Percentiles rank a stretch among this genome's conserved stretches.
Conservation (phyloP, 139 green algal species). For the Volvox reticuliferus region DNA sequence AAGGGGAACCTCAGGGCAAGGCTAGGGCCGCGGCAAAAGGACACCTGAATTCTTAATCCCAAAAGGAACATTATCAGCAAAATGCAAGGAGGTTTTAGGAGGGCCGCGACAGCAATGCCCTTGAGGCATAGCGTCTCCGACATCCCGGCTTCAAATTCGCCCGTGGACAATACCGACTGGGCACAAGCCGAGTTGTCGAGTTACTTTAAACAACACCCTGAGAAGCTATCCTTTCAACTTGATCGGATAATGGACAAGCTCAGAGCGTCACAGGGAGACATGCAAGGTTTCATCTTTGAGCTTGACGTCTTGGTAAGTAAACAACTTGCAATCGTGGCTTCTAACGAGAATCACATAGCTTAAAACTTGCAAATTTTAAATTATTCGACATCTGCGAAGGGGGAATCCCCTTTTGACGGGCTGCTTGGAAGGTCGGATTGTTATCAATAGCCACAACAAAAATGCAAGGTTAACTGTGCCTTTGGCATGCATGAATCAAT, state of each 20-base stretch:
- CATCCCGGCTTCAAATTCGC: neutral
- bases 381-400: no score
- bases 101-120: neutral
- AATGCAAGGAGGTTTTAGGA: constrained; percentile 1
- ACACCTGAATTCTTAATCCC: no score
- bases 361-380: no score
- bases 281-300: constrained; percentile 5
- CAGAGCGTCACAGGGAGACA: neutral
- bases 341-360: no score
- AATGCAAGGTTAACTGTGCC: no score
- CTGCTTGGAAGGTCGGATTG: no score
- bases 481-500: no score
- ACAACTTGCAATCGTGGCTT: no score
- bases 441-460: no score
- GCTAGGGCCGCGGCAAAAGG: no score
- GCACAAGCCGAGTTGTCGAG: neutral
- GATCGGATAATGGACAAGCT: constrained; percentile 14
- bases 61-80: neutral
- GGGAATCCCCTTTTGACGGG: no score
- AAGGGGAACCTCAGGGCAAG: no score
- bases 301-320: constrained; percentile 6
- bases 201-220: constrained; percentile 26
- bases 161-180: constrained; percentile 9
- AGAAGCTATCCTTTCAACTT: neutral
- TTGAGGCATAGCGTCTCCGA: neutral